Evolutionary conservation across 2,329 filamentous ascomycete species (phyloP), one percentile per base, ranked within the genome.

Genomic region (Anisogramma anomala): DNA sequence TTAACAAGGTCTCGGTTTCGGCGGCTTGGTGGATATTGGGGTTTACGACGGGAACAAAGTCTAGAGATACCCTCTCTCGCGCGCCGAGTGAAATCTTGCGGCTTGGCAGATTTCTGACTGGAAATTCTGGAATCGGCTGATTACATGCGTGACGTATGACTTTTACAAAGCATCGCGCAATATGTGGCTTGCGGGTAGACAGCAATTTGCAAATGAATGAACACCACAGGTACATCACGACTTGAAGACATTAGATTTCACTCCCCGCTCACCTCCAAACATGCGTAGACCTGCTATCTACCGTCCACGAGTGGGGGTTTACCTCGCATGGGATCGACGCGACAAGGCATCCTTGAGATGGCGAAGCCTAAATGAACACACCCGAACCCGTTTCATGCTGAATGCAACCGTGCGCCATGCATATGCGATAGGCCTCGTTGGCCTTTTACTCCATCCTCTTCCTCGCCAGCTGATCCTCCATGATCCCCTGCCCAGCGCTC

Each of bases 381-480:
- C 5, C 22, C 6, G 22, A 23, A 5, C 6, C 5, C 14, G 7
- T 14, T n/a, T 3, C 3, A 30, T 15, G n/a, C 7, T 14, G 10
- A 13, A 26, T 27, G 13, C 9, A 27, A 17, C 10, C 34, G 22
- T 20, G 31, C 22, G 17, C 35, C 31, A 19, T 28, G 20, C 19
- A 19, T 13, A 10, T 14, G 15, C n/a, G 11, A 4, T 10, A 6
- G 10, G 7, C 8, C 11, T 32, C 4, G 14, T 9, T 3, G 6
- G 18, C 15, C n/a, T 4, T 6, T 23, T 35, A 41, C 15, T 15
- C 20, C 25, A 34, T 34, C 28, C 26, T 27, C 36, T 38, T 47
- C 23, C 37, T 41, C 9, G 35, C 39, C 14, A 34, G 41, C 8
- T 38, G 20, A 18, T 39, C 41, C 6, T 20, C 41, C 7, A 34